A percentile compares a stretch with the other conserved stretches of the same genome.
These are phyloP conservation scores for Striga hermonthica DNA, from an alignment of 305 asterid genomes.

Conservation along the genomic window DNA sequence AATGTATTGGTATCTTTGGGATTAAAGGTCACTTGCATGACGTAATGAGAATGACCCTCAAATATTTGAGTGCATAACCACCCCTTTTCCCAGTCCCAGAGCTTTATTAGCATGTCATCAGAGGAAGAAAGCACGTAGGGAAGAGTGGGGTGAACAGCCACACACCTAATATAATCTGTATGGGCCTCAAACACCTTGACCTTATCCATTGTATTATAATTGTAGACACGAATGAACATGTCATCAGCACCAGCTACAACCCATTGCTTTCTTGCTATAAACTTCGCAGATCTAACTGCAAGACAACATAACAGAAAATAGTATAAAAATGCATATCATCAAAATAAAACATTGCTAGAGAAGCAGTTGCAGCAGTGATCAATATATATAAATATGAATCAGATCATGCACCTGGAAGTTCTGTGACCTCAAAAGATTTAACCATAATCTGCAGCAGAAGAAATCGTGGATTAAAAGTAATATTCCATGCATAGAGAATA, in stretches of 20 bases:
- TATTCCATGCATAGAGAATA: slow-evolving; percentile 1
- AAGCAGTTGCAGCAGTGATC: slow-evolving; percentile 22
- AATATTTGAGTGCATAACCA: slow-evolving; percentile 63
- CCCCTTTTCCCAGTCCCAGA: slow-evolving; percentile 71
- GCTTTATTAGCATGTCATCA: slow-evolving; percentile 66
- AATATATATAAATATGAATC: slow-evolving; percentile 26
- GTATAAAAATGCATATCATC: slow-evolving; percentile 17
- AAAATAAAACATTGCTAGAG: slow-evolving; percentile 16
- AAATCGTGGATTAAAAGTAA: slow-evolving; percentile 22
- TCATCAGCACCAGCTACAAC: slow-evolving; percentile 65
- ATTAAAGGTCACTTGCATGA: slow-evolving; percentile 66
- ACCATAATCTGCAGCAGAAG: slow-evolving; percentile 73
- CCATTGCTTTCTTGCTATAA: slow-evolving; percentile 58
- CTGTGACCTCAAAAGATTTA: slow-evolving; percentile 91
- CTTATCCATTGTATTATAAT: slow-evolving; percentile 64
- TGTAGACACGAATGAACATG: slow-evolving; percentile 61
- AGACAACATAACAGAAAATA: slow-evolving; percentile 30
- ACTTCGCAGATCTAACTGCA: slow-evolving; percentile 69
- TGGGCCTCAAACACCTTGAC: slow-evolving; percentile 61
- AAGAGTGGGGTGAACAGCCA: slow-evolving; percentile 69
- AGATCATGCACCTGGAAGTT: slow-evolving; percentile 74
- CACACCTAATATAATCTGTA: slow-evolving; percentile 62
- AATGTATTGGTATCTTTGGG: slow-evolving; percentile 66
- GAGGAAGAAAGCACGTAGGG: slow-evolving; percentile 62
- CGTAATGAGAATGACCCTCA: slow-evolving; percentile 75